Evolutionary conservation across 768 basidiomycete species (phyloP).

Genomic region (Lactarius quietus): DNA sequence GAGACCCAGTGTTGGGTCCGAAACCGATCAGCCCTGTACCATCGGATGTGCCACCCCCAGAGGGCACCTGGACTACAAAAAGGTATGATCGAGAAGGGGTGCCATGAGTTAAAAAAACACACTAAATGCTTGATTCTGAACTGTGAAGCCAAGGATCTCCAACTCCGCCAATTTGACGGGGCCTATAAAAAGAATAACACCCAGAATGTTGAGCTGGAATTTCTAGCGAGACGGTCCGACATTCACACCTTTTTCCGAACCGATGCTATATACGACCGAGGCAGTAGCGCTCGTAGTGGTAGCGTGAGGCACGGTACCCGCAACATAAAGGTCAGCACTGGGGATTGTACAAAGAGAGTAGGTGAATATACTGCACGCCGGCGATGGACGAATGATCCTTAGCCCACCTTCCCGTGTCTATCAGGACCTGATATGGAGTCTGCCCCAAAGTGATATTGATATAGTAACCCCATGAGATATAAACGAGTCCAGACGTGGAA

Average conservation of each 20-base stretch:
- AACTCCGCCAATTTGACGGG: constrained; percentile 43
- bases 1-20: constrained; percentile 54
- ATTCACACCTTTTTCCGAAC: constrained; percentile 35
- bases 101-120: constrained; percentile 27
- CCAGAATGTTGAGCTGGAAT: background rate
- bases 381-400: background rate
- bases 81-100: background rate
- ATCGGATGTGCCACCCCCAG: constrained; percentile 29
- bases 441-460: constrained; percentile 40
- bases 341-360: background rate
- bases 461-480: background rate
- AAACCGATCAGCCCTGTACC: constrained; percentile 50
- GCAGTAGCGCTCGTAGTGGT: constrained; percentile 37
- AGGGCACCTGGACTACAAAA: constrained; percentile 41
- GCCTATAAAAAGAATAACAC: constrained; percentile 30
- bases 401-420: constrained; percentile 46
- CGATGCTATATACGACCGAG: constrained; percentile 51
- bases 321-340: constrained; percentile 65
- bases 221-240: too few species aligned
- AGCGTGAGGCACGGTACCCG: constrained; percentile 41
- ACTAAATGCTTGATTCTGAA: constrained; percentile 47
- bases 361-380: background rate
- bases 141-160: constrained; percentile 43
- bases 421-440: constrained; percentile 32
- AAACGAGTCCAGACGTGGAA: background rate